A percentile compares a stretch with the other conserved stretches of the same genome.
phyloP scores from a whole-genome alignment of 305 asterid species.

The Ajuga reptans region DNA sequence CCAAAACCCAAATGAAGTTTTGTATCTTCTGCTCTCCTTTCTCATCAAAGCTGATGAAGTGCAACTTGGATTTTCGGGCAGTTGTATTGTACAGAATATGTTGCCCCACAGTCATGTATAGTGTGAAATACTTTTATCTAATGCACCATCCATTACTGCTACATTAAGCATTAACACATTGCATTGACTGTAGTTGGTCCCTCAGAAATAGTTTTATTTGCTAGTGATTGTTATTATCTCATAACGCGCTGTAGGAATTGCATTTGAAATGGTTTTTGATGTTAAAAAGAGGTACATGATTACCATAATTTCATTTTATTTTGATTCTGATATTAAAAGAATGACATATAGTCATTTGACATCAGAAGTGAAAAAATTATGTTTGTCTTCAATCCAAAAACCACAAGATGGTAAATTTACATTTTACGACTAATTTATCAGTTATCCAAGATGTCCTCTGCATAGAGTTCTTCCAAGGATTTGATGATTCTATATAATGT shows the following conservation, averaged over 20 bases:
- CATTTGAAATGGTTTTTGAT: conserved; percentile 9
- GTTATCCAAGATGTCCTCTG: conserved; percentile 4
- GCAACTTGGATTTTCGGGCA: background rate
- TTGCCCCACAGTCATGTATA: background rate
- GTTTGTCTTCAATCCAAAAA: conserved; percentile 1
- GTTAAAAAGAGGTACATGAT: background rate
- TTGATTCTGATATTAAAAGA: conserved; percentile 5
- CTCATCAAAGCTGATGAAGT: background rate
- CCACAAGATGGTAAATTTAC: background rate
- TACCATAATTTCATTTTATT: background rate
- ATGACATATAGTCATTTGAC: conserved; percentile 1
- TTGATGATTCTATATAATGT: background rate
- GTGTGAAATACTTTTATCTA: background rate
- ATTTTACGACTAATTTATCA: too few relatives aligned
- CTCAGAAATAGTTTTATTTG: background rate
- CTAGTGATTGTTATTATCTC: background rate
- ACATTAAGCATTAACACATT: background rate
- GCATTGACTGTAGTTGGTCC: background rate
- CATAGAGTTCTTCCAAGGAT: background rate
- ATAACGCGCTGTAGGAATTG: background rate
- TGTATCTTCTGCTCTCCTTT: background rate
- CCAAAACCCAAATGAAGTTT: background rate
- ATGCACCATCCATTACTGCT: background rate
- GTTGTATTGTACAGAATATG: background rate
- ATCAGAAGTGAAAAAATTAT: background rate